Evolutionary conservation across 2,329 filamentous ascomycete genomes (phyloP).

Genomic region (Paramyrothecium sp.): DNA sequence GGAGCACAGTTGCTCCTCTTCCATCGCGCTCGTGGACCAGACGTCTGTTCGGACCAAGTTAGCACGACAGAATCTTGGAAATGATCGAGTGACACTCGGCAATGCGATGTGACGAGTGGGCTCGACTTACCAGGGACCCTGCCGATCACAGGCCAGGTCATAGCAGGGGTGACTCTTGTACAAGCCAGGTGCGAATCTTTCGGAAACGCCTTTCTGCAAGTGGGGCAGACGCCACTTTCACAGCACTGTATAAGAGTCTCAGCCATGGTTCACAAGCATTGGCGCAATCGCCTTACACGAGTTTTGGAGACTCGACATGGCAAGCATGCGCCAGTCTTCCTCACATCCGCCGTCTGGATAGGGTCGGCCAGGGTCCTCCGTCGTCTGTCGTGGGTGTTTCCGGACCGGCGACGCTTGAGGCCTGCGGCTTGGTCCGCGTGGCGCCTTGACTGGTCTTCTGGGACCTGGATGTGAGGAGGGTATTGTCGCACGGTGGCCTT

Average conservation of each 20-base stretch:
- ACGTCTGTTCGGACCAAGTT: constrained; percentile 29
- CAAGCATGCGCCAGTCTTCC: constrained; percentile 46
- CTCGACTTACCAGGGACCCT: constrained; percentile 33
- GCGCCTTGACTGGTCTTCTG: constrained; percentile 21
- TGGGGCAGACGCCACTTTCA: constrained; percentile 39
- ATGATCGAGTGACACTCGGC: constrained; percentile 16
- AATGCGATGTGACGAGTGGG: constrained; percentile 5
- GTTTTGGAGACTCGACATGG: constrained; percentile 48
- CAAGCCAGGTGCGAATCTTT: constrained; percentile 38
- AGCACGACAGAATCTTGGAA: constrained; percentile 10
- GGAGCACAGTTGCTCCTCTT: constrained; percentile 30
- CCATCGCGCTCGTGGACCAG: constrained; percentile 31
- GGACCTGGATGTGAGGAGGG: constrained; percentile 28
- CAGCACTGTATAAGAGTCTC: constrained; percentile 31
- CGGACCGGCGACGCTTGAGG: constrained; percentile 34
- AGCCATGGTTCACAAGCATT: constrained; percentile 17
- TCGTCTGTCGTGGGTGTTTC: constrained; percentile 30
- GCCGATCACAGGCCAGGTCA: constrained; percentile 36
- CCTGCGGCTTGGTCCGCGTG: constrained; percentile 21
- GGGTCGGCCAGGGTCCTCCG: constrained; percentile 35
- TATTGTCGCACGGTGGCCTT: constrained; percentile 28
- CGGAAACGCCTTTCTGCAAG: constrained; percentile 38
- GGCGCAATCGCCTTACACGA: constrained; percentile 35
- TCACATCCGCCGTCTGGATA: constrained; percentile 46
- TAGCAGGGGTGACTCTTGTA: constrained; percentile 34